Percentiles rank a stretch among this genome's conserved stretches.
These are phyloP conservation scores for Cercospora berteroae DNA, from an alignment of 2,329 filamentous ascomycete genomes.

Conservation along the genomic window DNA sequence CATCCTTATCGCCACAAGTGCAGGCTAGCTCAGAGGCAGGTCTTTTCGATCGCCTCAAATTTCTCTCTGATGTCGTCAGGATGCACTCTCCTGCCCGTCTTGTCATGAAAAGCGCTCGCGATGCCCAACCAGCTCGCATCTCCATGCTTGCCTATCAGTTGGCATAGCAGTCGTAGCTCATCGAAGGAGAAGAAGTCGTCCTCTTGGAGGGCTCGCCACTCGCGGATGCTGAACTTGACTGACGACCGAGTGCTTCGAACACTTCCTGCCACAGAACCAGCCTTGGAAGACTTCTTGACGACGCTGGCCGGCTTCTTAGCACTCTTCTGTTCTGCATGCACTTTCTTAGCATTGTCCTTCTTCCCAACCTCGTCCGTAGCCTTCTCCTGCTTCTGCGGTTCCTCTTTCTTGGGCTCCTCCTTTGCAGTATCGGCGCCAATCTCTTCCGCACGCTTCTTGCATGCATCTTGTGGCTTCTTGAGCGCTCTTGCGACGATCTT, in stretches of 20 bases:
- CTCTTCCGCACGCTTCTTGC: constrained; percentile 15
- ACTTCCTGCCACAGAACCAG: constrained; percentile 15
- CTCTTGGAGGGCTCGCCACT: constrained; percentile 35
- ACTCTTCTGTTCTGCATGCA: constrained; percentile 18
- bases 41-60: constrained; percentile 34
- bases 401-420: constrained; percentile 13
- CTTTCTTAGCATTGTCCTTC: constrained; percentile 24
- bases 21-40: not conserved
- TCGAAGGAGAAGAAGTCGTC: constrained; percentile 39
- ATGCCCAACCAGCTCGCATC: constrained; percentile 48
- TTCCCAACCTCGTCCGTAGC: constrained; percentile 23
- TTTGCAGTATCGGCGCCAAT: constrained; percentile 11
- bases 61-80: constrained; percentile 46
- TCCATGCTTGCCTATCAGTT: constrained; percentile 41
- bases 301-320: constrained; percentile 11
- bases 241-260: constrained; percentile 14
- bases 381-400: constrained; percentile 14
- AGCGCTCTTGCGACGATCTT: constrained; percentile 17
- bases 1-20: not conserved
- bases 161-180: constrained; percentile 46
- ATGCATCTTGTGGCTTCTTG: constrained; percentile 8
- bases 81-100: constrained; percentile 48
- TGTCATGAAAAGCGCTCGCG: constrained; percentile 49
- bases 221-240: constrained; percentile 33
- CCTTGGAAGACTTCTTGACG: constrained; percentile 18